Conservation (phyloP, 2,329 filamentous ascomycete species). For the Trichophyton verrucosum region DNA sequence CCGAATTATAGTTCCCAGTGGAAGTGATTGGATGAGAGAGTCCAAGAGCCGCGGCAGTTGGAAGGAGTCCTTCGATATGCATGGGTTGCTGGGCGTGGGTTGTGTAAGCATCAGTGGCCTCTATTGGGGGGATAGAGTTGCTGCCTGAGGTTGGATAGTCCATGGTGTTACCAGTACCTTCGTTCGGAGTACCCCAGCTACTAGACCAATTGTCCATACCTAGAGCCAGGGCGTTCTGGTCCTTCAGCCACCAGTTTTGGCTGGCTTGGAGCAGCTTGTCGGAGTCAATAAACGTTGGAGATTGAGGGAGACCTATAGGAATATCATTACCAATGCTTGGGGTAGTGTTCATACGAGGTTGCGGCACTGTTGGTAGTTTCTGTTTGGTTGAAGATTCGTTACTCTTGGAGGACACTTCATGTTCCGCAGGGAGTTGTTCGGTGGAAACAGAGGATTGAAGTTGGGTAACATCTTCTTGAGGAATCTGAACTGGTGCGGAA, state of each 20-base stretch:
- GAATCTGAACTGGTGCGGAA: not conserved
- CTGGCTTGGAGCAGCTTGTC: conserved; percentile 51
- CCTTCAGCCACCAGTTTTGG: conserved; percentile 53
- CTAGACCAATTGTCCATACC: conserved; percentile 46
- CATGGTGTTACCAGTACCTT: not conserved
- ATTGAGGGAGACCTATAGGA: conserved; percentile 4
- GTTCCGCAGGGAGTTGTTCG: not conserved
- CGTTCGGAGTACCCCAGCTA: conserved; percentile 5
- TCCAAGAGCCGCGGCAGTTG: not conserved
- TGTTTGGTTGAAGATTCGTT: not conserved
- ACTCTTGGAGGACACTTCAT: not conserved
- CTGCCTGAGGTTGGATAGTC: not conserved
- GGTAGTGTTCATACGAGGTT: not conserved
- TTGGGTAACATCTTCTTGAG: not conserved
- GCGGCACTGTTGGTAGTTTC: not conserved
- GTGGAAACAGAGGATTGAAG: not conserved
- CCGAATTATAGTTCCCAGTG: not conserved
- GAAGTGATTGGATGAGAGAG: not conserved
- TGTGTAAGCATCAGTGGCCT: not conserved
- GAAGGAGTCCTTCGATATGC: not conserved
- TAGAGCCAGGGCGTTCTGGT: conserved; percentile 48
- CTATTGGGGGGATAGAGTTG: not conserved
- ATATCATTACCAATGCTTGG: not conserved
- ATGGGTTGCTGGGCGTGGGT: not conserved
- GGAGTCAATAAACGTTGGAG: conserved; percentile 41